Conservation (phyloP, 2,329 filamentous ascomycete species). For the Xenoacremonium recifei region DNA sequence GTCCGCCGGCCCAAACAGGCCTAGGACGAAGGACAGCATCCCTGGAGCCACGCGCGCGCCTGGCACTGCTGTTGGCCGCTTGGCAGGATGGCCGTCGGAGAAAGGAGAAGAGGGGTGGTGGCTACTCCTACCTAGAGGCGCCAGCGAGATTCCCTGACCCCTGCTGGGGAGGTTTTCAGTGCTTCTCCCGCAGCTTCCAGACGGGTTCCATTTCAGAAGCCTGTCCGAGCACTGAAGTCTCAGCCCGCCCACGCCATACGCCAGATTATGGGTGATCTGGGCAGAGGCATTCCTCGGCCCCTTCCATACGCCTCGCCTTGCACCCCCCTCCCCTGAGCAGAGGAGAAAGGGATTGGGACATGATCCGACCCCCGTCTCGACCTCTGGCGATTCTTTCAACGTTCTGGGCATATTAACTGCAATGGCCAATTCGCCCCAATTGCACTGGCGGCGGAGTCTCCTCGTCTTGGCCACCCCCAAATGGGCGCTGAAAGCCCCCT, state of each 20-base stretch:
- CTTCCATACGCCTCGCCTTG: too few relatives aligned
- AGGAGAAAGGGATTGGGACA: too few relatives aligned
- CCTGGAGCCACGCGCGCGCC: slow-evolving; percentile 37
- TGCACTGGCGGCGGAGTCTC: background rate
- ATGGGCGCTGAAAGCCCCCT: too few relatives aligned
- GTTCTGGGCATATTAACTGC: background rate
- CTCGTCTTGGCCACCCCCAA: background rate
- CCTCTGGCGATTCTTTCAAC: background rate
- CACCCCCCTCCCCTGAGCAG: too few relatives aligned
- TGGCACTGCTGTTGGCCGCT: slow-evolving; percentile 21
- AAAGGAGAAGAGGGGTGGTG: slow-evolving; percentile 4
- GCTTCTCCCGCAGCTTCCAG: background rate
- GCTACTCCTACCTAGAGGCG: too few relatives aligned
- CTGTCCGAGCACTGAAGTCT: background rate
- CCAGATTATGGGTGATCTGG: too few relatives aligned
- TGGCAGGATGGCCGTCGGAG: slow-evolving; percentile 8
- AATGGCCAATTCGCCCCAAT: background rate
- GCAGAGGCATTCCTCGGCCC: too few relatives aligned
- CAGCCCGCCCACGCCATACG: background rate
- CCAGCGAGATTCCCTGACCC: background rate
- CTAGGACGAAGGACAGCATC: slow-evolving; percentile 26
- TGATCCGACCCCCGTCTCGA: background rate
- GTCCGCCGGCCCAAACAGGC: slow-evolving; percentile 20
- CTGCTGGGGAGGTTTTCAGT: background rate
- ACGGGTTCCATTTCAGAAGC: background rate